Percentiles rank a stretch among this genome's conserved stretches.
These are phyloP conservation scores for Daedaleopsis nitida DNA, from an alignment of 768 basidiomycete species.

Conservation along the genomic window DNA sequence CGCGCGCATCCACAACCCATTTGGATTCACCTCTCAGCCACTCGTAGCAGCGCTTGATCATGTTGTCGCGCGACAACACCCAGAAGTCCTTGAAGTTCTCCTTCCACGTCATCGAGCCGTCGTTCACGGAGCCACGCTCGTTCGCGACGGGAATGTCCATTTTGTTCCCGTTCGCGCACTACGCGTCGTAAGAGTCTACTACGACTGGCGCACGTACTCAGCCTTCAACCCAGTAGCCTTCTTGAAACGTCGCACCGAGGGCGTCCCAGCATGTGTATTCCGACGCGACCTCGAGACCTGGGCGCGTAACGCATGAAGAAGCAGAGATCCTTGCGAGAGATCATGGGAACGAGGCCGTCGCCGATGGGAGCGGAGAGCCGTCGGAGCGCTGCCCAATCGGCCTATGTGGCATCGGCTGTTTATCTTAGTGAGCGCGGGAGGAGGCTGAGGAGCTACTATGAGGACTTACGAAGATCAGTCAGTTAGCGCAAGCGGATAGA, in stretches of 20 bases:
- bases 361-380: slow-evolving; percentile 30
- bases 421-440: neutral
- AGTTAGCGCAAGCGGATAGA: neutral
- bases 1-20: slow-evolving; percentile 42
- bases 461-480: slow-evolving; percentile 10
- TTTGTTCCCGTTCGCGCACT: neutral
- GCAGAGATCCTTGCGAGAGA: slow-evolving; percentile 35
- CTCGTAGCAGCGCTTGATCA: slow-evolving; percentile 44
- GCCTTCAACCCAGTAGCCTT: slow-evolving; percentile 12
- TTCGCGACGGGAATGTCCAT: slow-evolving; percentile 3
- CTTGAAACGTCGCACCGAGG: slow-evolving; percentile 24
- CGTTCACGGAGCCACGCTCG: neutral
- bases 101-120: slow-evolving; percentile 9
- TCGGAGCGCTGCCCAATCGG: slow-evolving; percentile 28
- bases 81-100: slow-evolving; percentile 44
- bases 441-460: neutral
- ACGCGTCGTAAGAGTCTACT: no score
- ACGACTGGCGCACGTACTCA: slow-evolving; percentile 1
- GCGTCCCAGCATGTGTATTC: slow-evolving; percentile 29
- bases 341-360: slow-evolving; percentile 26
- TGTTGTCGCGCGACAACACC: slow-evolving; percentile 22
- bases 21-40: slow-evolving; percentile 44
- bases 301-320: slow-evolving; percentile 30
- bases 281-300: slow-evolving; percentile 27
- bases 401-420: slow-evolving; percentile 18